Evolutionary conservation across 2,329 filamentous ascomycete genomes (phyloP).

Genomic region (Calonectria fujianensis): DNA sequence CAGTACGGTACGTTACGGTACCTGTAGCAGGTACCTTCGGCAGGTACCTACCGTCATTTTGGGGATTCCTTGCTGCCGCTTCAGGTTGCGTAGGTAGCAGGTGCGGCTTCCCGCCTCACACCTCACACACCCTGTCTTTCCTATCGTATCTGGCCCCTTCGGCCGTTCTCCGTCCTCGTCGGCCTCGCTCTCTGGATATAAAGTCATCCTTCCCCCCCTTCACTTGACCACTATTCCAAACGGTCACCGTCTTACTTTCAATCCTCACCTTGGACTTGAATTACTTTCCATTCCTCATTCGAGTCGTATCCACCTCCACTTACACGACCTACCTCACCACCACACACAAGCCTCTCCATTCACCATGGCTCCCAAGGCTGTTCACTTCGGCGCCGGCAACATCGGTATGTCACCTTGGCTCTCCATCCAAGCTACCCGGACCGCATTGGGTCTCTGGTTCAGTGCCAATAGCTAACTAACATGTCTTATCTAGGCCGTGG

Average conservation of each 20-base stretch:
- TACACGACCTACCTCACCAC: slow-evolving; percentile 40
- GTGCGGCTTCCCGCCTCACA: slow-evolving; percentile 30
- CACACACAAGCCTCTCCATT: slow-evolving; percentile 32
- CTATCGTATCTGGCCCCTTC: slow-evolving; percentile 27
- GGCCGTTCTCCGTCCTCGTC: slow-evolving; percentile 33
- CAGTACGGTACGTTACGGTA: slow-evolving; percentile 25
- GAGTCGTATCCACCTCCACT: slow-evolving; percentile 30
- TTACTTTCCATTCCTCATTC: not conserved
- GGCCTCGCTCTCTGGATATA: slow-evolving; percentile 46
- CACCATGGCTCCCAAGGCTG: slow-evolving; percentile 78
- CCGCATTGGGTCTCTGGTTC: not conserved
- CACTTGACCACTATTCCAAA: slow-evolving; percentile 28
- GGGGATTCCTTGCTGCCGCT: slow-evolving; percentile 29
- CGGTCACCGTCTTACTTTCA: slow-evolving; percentile 44
- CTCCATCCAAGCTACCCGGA: slow-evolving; percentile 21
- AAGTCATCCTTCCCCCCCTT: slow-evolving; percentile 44
- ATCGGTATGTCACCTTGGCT: slow-evolving; percentile 73
- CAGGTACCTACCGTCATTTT: slow-evolving; percentile 32
- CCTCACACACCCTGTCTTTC: slow-evolving; percentile 33
- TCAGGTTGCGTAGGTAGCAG: slow-evolving; percentile 9
- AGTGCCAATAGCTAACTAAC: slow-evolving; percentile 32
- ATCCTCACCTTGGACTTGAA: slow-evolving; percentile 29
- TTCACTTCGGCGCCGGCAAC: slow-evolving; percentile 91
- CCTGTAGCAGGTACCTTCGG: slow-evolving; percentile 7
- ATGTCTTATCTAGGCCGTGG: slow-evolving; percentile 74